These are phyloP conservation scores for Globisporangium nodosum DNA, from an alignment of 352 stramenopile genomes.

Conservation along the genomic window DNA sequence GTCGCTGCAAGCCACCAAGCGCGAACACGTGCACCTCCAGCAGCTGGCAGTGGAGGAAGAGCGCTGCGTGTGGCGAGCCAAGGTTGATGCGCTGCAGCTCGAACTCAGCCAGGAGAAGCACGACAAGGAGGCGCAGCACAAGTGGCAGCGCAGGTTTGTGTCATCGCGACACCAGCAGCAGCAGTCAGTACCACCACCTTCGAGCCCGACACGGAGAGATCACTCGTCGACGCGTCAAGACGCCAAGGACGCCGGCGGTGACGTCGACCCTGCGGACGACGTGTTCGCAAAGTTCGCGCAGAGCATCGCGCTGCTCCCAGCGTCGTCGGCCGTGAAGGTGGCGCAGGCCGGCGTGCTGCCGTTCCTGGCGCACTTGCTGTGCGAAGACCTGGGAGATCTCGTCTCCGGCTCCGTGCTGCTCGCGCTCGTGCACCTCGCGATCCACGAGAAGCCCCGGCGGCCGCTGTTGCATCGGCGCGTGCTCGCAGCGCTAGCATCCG, in stretches of 20 bases:
- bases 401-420: slow-evolving; percentile 62
- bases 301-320: slow-evolving; percentile 60
- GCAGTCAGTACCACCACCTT: neutral
- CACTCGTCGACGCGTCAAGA: neutral
- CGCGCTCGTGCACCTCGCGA: slow-evolving; percentile 60
- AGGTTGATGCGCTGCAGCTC: slow-evolving; percentile 28
- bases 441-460: slow-evolving; percentile 35
- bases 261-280: slow-evolving; percentile 37
- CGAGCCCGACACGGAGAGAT: neutral
- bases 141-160: slow-evolving; percentile 51
- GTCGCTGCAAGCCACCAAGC: slow-evolving; percentile 52
- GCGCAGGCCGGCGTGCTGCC: slow-evolving; percentile 50
- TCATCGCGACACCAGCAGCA: neutral
- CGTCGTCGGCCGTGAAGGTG: slow-evolving; percentile 30
- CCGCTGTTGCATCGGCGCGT: slow-evolving; percentile 8
- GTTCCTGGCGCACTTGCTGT: slow-evolving; percentile 54
- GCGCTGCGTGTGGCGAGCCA: slow-evolving; percentile 32
- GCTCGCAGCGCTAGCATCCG: neutral
- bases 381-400: slow-evolving; percentile 47
- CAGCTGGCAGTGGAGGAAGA: slow-evolving; percentile 47
- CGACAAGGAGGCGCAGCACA: slow-evolving; percentile 61
- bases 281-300: slow-evolving; percentile 69
- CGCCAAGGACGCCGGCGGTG: neutral
- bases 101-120: slow-evolving; percentile 59
- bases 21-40: slow-evolving; percentile 49